Conservation (phyloP, 2,329 filamentous ascomycete species). For the Dryadomyces quercus-mongolicae region DNA sequence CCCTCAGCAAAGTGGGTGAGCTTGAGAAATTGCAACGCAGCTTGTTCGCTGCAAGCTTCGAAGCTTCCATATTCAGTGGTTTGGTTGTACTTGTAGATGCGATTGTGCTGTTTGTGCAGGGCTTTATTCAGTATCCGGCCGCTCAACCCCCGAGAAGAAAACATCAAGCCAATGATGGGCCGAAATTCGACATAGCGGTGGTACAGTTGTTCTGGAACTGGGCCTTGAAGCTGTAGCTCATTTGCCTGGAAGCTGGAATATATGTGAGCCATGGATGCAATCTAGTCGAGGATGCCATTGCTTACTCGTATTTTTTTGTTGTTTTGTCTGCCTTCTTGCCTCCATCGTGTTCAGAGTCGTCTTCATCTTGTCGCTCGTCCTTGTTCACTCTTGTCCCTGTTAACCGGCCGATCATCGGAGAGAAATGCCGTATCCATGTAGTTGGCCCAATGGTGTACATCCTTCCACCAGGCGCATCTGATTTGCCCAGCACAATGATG, state of each 20-base stretch:
- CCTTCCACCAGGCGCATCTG: conserved; percentile 53
- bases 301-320: conserved; percentile 62
- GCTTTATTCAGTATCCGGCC: conserved; percentile 74
- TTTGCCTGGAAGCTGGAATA: conserved; percentile 71
- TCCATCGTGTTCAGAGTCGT: conserved; percentile 7
- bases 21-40: conserved; percentile 70
- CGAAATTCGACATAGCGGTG: conserved; percentile 90
- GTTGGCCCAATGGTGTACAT: conserved; percentile 71
- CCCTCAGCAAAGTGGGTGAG: conserved; percentile 80
- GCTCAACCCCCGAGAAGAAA: conserved; percentile 62
- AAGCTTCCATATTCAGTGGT: conserved; percentile 63
- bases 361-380: conserved; percentile 40
- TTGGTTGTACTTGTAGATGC: conserved; percentile 79
- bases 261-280: neutral
- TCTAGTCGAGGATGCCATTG: conserved; percentile 11
- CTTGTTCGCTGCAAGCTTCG: conserved; percentile 51
- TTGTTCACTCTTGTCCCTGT: conserved; percentile 58
- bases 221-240: conserved; percentile 77
- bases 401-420: conserved; percentile 75
- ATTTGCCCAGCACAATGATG: conserved; percentile 65
- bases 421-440: conserved; percentile 72
- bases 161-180: conserved; percentile 83
- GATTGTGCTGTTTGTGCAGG: conserved; percentile 78
- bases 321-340: conserved; percentile 25
- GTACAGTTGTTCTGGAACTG: conserved; percentile 68